Evolutionary conservation across 2,329 filamentous ascomycete species (phyloP), one percentile per base, ranked within the genome.

Genomic region (Ophiostoma angusticollis): DNA sequence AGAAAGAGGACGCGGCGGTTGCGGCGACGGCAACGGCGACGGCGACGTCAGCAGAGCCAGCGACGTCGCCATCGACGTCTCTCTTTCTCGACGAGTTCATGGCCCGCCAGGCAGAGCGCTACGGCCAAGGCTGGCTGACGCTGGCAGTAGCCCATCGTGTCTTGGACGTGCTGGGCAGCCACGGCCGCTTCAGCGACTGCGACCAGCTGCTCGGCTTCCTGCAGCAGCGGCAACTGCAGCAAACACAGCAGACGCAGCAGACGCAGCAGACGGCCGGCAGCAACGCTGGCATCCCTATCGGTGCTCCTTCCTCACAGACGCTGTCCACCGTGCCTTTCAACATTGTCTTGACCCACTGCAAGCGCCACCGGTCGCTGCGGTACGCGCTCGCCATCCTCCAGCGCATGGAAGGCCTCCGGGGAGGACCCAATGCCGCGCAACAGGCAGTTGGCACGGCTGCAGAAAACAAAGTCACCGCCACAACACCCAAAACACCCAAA

Each of bases 101-200:
- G 7, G 45, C 47, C 9, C 53, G 58, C 24, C 64, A 68, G 47
- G 48, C 56, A 5, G 51, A 52, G 8, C 57, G 62, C 3, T 72
- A 70, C 50, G 66, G 67, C 5, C 45, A 52, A 1, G 53, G 53
- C n/a, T 72, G 68, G 68, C 52, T 65, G 25, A 59, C 57, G 5
- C 48, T 45, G 17, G 46, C 48, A 5, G 54, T 61, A 2, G 48
- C 59, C 29, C 59, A 63, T 47, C 49, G 48, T 24, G 58, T 67
- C 18, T 44, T 69, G n/a, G 51, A 58, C 3, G 61, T 67, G 31
- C 56, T 67, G 18, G 58, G 63, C 34, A 53, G 57, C 22, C 58
- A 67, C 48, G 53, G 61, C 31, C 50, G 49, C 21, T 53, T 57
- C 30, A 41, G 44, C 19, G 52, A 56, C 14, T 49, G 49, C 33